Evolutionary conservation across 2,329 filamentous ascomycete species (phyloP).

Genomic region (Verticillium tricorpus): DNA sequence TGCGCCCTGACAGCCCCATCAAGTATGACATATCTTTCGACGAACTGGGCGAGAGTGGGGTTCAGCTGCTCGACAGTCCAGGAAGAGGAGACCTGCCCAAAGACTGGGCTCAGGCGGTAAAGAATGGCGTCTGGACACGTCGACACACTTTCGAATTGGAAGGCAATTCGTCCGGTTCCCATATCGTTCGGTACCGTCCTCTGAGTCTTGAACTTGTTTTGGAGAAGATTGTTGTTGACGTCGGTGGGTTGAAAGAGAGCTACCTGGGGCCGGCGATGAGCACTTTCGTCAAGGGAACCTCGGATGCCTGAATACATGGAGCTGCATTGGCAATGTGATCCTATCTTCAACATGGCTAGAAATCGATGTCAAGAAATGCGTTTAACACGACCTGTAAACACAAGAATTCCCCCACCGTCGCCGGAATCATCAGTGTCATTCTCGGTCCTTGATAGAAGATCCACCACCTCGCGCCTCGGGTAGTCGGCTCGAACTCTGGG

Average conservation of each 20-base stretch:
- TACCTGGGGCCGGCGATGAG: slow-evolving; percentile 31
- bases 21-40: slow-evolving; percentile 46
- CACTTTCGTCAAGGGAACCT: slow-evolving; percentile 9
- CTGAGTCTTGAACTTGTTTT: slow-evolving; percentile 28
- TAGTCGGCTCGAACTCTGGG: too few relatives aligned
- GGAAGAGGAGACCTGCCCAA: slow-evolving; percentile 34
- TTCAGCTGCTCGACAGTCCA: slow-evolving; percentile 22
- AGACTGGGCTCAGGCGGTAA: slow-evolving; percentile 44
- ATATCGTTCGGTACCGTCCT: slow-evolving; percentile 23
- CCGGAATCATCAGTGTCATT: too few relatives aligned
- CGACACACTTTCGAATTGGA: slow-evolving; percentile 22
- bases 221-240: slow-evolving; percentile 30
- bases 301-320: background rate
- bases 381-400: too few relatives aligned
- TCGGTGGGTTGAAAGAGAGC: slow-evolving; percentile 24
- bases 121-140: slow-evolving; percentile 44
- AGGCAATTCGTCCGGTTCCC: slow-evolving; percentile 16
- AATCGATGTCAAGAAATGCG: too few relatives aligned
- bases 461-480: too few relatives aligned
- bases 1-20: slow-evolving; percentile 43
- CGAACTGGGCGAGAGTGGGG: slow-evolving; percentile 19
- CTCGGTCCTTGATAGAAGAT: too few relatives aligned
- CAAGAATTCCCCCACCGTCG: too few relatives aligned
- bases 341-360: too few relatives aligned
- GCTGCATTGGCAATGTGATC: background rate